Percentiles rank a stretch among this genome's conserved stretches.
phyloP scores from a whole-genome alignment of 305 asterid species.

The Fraxinus nigra region DNA sequence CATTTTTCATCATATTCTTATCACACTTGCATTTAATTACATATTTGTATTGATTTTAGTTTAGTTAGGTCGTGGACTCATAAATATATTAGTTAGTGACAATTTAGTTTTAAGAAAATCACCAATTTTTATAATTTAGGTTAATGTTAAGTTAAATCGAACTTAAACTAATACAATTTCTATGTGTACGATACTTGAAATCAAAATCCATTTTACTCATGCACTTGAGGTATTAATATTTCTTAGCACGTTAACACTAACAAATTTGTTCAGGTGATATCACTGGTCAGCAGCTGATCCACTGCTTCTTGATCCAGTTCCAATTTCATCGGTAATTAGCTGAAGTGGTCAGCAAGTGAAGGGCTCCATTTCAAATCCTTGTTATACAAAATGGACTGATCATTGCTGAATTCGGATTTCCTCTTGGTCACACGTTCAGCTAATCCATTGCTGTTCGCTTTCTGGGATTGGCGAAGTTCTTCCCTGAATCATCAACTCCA shows the following conservation, averaged over 20 bases:
- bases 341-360: background rate
- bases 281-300: background rate
- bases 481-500: background rate
- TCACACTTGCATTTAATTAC: no score
- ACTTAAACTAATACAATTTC: no score
- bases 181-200: no score
- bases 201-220: no score
- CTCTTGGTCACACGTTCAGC: background rate
- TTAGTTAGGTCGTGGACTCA: no score
- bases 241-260: no score
- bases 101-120: no score
- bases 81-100: no score
- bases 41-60: no score
- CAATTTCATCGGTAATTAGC: background rate
- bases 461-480: background rate
- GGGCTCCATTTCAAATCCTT: background rate
- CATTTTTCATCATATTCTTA: no score
- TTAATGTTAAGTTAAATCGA: no score
- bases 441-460: background rate
- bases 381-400: background rate
- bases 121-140: no score
- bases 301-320: background rate
- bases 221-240: background rate
- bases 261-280: background rate
- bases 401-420: background rate